These are phyloP conservation scores for Amphibolis antarctica DNA, from an alignment of 106 monocot species.

Conservation along the genomic window DNA sequence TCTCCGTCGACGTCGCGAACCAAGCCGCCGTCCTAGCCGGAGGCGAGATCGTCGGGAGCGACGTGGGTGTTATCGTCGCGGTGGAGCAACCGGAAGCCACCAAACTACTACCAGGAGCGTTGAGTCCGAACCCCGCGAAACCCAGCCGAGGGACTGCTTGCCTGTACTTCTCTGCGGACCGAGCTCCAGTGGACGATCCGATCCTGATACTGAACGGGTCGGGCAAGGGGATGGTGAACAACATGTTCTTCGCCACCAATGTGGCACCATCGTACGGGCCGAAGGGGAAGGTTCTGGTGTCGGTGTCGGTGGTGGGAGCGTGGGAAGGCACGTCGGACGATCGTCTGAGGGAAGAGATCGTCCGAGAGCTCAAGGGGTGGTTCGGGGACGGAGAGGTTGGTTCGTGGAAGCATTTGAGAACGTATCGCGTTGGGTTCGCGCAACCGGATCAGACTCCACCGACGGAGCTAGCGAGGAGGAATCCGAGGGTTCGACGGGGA, in stretches of 20 bases:
- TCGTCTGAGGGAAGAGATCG: slow-evolving; percentile 45
- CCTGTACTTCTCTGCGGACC: slow-evolving; percentile 67
- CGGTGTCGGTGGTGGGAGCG: slow-evolving; percentile 52
- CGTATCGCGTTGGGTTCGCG: slow-evolving; percentile 76
- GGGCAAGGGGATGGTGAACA: slow-evolving; percentile 77
- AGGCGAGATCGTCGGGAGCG: slow-evolving; percentile 32
- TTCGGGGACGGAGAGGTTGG: slow-evolving; percentile 52
- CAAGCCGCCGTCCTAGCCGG: slow-evolving; percentile 18
- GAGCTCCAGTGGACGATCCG: slow-evolving; percentile 43
- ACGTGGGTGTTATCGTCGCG: slow-evolving; percentile 60
- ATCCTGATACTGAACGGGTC: slow-evolving; percentile 88
- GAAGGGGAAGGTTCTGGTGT: slow-evolving; percentile 56
- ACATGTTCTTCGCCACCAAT: slow-evolving; percentile 87
- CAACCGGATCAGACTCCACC: slow-evolving; percentile 93
- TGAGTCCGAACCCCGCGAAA: background rate
- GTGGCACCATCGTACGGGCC: slow-evolving; percentile 83
- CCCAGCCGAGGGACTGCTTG: slow-evolving; percentile 54
- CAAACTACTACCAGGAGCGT: slow-evolving; percentile 31
- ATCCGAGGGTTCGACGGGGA: slow-evolving; percentile 46
- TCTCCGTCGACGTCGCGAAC: slow-evolving; percentile 7
- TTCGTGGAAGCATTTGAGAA: slow-evolving; percentile 59
- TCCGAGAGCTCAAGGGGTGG: slow-evolving; percentile 60
- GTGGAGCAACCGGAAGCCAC: slow-evolving; percentile 68
- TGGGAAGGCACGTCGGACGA: slow-evolving; percentile 38
- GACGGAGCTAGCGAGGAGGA: slow-evolving; percentile 36